These are phyloP conservation scores for Penicillium vulpinum DNA, from an alignment of 2,329 filamentous ascomycete genomes.

Conservation along the genomic window DNA sequence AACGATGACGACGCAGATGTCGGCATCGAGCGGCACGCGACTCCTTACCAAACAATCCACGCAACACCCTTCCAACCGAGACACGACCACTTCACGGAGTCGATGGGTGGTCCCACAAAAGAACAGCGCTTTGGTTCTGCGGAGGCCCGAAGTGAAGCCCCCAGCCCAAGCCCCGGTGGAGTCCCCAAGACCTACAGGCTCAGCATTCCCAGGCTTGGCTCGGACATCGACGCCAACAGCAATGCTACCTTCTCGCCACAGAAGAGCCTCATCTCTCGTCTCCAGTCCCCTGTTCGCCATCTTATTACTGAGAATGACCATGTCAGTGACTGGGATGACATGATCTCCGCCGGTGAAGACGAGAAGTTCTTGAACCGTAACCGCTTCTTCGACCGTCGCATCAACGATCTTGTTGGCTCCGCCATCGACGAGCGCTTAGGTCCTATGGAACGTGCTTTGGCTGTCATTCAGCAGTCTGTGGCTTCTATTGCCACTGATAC, in stretches of 20 bases:
- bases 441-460: conserved; percentile 78
- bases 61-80: conserved; percentile 9
- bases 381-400: conserved; percentile 85
- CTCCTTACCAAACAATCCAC: conserved; percentile 27
- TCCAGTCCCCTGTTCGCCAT: conserved; percentile 59
- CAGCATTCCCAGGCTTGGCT: conserved; percentile 44
- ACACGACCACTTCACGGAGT: conserved; percentile 27
- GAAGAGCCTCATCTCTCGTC: conserved; percentile 61
- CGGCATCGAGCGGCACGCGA: conserved; percentile 65
- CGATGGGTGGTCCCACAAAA: conserved; percentile 53
- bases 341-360: conserved; percentile 78
- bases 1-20: conserved; percentile 70
- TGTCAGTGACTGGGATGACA: conserved; percentile 89
- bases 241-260: conserved; percentile 57
- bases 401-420: conserved; percentile 80
- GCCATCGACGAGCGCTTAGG: conserved; percentile 73
- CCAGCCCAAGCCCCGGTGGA: conserved; percentile 69
- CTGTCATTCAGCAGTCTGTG: conserved; percentile 71
- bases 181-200: conserved; percentile 49
- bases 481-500: conserved; percentile 57
- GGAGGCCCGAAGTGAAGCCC: conserved; percentile 64
- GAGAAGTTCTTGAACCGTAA: conserved; percentile 78
- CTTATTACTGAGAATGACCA: conserved; percentile 63
- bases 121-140: conserved; percentile 54
- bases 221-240: conserved; percentile 40